Evolutionary conservation across 2,329 filamentous ascomycete species (phyloP).

Genomic region (Penicillium glabrum): DNA sequence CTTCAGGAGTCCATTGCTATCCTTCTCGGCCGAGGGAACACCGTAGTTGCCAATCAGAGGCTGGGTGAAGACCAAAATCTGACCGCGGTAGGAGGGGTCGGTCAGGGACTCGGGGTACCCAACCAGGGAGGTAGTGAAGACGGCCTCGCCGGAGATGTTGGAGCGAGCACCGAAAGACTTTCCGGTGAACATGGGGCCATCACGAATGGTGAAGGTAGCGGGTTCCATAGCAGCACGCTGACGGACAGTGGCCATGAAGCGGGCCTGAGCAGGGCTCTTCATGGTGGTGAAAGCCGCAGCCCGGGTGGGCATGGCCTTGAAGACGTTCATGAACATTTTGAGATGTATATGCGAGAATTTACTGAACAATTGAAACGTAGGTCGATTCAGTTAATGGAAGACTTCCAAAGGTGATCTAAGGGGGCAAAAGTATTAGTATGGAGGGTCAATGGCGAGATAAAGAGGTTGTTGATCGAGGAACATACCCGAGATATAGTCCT

Average conservation of each 20-base stretch:
- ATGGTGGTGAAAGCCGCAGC: conserved; percentile 45
- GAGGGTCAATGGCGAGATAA: conserved; percentile 4
- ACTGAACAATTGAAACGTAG: conserved; percentile 20
- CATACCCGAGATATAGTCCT: conserved; percentile 69
- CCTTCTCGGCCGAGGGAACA: conserved; percentile 80
- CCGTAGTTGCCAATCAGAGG: conserved; percentile 98
- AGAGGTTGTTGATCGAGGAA: neutral
- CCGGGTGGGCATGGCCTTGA: conserved; percentile 53
- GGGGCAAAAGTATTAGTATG: conserved; percentile 17
- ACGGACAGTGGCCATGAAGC: conserved; percentile 64
- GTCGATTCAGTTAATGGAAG: conserved; percentile 55
- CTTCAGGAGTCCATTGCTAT: conserved; percentile 86
- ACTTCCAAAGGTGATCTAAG: conserved; percentile 67
- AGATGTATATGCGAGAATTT: conserved; percentile 12
- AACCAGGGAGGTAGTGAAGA: conserved; percentile 97
- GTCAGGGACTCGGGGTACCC: conserved; percentile 91
- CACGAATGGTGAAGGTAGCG: conserved; percentile 93
- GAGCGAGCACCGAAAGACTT: conserved; percentile 94
- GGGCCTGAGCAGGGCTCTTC: conserved; percentile 37
- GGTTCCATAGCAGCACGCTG: conserved; percentile 71
- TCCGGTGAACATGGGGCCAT: conserved; percentile 93
- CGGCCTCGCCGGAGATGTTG: conserved; percentile 96
- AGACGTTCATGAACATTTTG: conserved; percentile 56
- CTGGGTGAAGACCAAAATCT: conserved; percentile 98
- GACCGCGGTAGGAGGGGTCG: conserved; percentile 68